phyloP scores from a whole-genome alignment of 2,329 filamentous ascomycete genomes.

The Phialophora expanda region DNA sequence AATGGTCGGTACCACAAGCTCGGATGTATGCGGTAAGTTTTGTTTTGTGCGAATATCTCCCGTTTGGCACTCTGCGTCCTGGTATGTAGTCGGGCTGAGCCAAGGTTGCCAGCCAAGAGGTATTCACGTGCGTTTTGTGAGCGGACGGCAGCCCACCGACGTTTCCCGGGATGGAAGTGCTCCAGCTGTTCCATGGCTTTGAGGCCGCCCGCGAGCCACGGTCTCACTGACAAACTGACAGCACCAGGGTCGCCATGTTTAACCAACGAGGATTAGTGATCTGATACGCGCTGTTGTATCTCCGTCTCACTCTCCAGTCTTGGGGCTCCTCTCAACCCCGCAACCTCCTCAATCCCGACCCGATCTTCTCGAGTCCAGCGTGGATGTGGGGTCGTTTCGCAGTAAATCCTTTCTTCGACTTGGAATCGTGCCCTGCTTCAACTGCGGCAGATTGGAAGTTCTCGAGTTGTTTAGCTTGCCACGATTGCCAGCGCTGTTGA shows the following conservation, averaged over 20 bases:
- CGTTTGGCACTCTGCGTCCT: not conserved
- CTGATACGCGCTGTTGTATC: not conserved
- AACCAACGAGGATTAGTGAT: constrained; percentile 5
- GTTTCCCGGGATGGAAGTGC: not conserved
- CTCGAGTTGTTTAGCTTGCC: constrained; percentile 33
- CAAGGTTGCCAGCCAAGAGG: not conserved
- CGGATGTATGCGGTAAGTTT: not conserved
- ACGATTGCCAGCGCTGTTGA: constrained; percentile 31
- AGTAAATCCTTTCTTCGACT: constrained; percentile 23
- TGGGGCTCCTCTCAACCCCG: constrained; percentile 22
- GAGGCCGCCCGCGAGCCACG: not conserved
- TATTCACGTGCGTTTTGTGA: not conserved
- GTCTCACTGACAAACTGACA: not conserved
- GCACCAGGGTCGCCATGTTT: not conserved
- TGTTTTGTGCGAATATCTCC: not conserved
- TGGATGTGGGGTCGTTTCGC: constrained; percentile 32
- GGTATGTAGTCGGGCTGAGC: not conserved
- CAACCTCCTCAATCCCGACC: constrained; percentile 24
- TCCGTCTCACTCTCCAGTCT: constrained; percentile 4
- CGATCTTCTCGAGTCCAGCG: constrained; percentile 26
- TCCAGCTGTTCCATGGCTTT: not conserved
- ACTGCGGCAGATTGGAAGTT: constrained; percentile 24
- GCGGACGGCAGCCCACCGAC: not conserved
- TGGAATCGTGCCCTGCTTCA: constrained; percentile 11
- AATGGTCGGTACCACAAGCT: not conserved